Evolutionary conservation across 2,329 filamentous ascomycete genomes (phyloP), one percentile per base, ranked within the genome.

Genomic region (Trichophyton equinum): DNA sequence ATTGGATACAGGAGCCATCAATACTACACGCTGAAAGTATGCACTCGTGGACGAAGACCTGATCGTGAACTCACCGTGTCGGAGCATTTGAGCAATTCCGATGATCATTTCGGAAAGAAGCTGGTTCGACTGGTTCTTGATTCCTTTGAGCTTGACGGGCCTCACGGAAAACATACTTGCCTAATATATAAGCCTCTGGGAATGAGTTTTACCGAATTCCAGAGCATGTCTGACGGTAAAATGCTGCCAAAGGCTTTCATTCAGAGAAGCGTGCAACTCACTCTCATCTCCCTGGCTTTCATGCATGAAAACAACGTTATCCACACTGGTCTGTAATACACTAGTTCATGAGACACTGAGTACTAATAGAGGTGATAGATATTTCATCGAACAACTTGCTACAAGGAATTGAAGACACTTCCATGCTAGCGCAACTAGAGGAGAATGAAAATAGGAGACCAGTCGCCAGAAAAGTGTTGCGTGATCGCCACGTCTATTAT

Each of bases 361-460:
- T 49, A 22, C 46, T 49, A 49, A 49, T 22, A 49, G 2, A 3
- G 4, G 2, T 20, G 13, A 22, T 40, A 73, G 69, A 73, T 62
- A 62, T 73, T 7, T 68, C 71, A 58, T 65, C 67, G 4, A 67
- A 66, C 36, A 74, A 74, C 20, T 64, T 74, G 25, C 65, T 74
- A 36, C 60, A 63, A 47, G 51, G 49, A 18, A 62, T 63, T 57
- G 40, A 61, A 20, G 57, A 62, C 53, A n/a, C 18, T 25, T 20
- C 7, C 8, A 55, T 62, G 4, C 61, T 64, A 36, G 60, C 57
- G 11, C 49, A 59, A 18, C 61, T 62, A 22, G 63, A 64, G 53
- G 25, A 64, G 2, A 18, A 53, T 27, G 63, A 64, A 25, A 22
- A 63, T 13, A 33, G 62, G 58, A 15, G 58, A 11, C 61, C 60